Base-by-base conservation (phyloP, 2,329 filamentous ascomycete genomes). In the Chaetomiaceae sp. region DNA sequence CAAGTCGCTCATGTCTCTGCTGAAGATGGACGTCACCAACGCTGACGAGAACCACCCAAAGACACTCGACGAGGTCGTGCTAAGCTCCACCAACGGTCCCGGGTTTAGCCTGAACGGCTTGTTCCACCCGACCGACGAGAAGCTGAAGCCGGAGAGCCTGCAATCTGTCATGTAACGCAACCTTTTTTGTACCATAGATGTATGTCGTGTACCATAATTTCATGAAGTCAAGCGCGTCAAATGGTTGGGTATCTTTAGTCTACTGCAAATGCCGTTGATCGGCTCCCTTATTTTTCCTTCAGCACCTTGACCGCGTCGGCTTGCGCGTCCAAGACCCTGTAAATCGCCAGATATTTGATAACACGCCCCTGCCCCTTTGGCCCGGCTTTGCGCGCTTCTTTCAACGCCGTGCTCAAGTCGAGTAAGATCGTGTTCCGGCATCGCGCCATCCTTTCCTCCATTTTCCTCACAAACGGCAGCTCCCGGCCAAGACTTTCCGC, bases 21-120 rank as follows among this genome's bases (percentile, higher is more conserved):
- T 97, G 61, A 95, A 89, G 81, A 82, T 82, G 63, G 89, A 96
- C 66, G 85, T 91, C 58, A 82, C 88, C 61, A 74, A 76, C 52
- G 78, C 84, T 47, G 75, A 73, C 50, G 61, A 63, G 11, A 53
- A 37, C 50, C 34, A 53, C 34, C 32, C 53, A 43, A 94, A 94
- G 75, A 79, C 89, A 59, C 76, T 97, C 48, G 85, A 80, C 62
- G 81, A 84, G 67, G 76, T 85, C 67, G 87, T 97, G 30, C 73
- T 99, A 64, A 92, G 89, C 74, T 90, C 90, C 11, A 95, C 92
- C 6, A 79, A 94, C 66, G 85, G 87, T 1, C 91, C 94, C 1
- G 92, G 90, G 0, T 83, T 99, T 74, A 90, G 85, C 67, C 73
- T 99, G 68, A 95, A 82, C 67, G 92, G 91, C 53, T 82, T 86